Percentiles rank a stretch among this genome's conserved stretches.
These are phyloP conservation scores for Tolypocladium cylindrosporum DNA, from an alignment of 2,329 filamentous ascomycete species.

Conservation along the genomic window DNA sequence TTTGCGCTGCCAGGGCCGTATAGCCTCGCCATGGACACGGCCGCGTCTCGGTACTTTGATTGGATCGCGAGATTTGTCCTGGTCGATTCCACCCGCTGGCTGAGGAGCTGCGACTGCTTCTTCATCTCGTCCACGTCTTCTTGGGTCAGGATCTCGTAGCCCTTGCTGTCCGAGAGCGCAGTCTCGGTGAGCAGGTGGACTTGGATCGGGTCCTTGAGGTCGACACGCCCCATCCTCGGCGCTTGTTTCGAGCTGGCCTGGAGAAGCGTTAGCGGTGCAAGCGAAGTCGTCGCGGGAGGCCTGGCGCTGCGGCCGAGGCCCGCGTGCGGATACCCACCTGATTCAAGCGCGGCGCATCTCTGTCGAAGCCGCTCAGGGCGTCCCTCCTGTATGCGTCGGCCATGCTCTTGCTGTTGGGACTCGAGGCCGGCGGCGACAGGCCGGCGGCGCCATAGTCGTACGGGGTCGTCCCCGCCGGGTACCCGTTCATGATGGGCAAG, in stretches of 20 bases:
- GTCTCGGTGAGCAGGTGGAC: conserved; percentile 91
- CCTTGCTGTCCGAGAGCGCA: conserved; percentile 77
- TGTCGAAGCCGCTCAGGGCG: conserved; percentile 10
- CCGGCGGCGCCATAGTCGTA: conserved; percentile 24
- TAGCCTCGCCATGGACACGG: conserved; percentile 73
- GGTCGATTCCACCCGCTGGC: conserved; percentile 70
- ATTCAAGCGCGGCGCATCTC: conserved; percentile 43
- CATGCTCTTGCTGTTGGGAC: conserved; percentile 37
- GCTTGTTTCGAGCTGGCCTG: conserved; percentile 41
- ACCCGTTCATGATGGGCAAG: conserved; percentile 27
- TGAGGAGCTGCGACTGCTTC: conserved; percentile 67
- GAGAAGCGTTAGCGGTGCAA: conserved; percentile 5
- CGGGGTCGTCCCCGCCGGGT: conserved; percentile 21
- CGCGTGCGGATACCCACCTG: conserved; percentile 34
- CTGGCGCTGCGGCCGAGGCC: neutral
- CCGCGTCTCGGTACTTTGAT: conserved; percentile 88
- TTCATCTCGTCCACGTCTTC: conserved; percentile 89
- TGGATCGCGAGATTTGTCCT: conserved; percentile 80
- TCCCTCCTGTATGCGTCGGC: conserved; percentile 51
- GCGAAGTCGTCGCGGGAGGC: neutral
- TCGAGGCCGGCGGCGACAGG: conserved; percentile 21
- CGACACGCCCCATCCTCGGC: conserved; percentile 46
- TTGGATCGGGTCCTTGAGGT: conserved; percentile 64
- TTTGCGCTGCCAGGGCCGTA: conserved; percentile 49
- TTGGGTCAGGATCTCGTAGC: conserved; percentile 77